phyloP scores from a whole-genome alignment of 495 filamentous ascomycete species.

The Annulohypoxylon moriforme region DNA sequence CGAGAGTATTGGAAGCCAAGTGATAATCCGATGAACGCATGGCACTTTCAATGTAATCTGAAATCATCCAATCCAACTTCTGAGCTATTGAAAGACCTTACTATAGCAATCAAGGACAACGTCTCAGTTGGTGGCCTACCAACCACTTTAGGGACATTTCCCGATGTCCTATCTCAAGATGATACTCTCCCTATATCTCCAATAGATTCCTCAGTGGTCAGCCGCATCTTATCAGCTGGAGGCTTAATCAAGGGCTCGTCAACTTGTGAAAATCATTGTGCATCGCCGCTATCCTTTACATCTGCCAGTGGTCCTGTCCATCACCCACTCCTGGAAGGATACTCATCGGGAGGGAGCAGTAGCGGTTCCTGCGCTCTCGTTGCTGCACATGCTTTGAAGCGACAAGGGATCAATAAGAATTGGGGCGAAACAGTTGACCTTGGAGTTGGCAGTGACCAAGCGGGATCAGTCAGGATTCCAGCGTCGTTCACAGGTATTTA shows the following conservation, averaged over 20 bases:
- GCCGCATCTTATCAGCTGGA: conserved; percentile 17
- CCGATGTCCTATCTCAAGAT: conserved; percentile 14
- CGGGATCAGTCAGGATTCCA: conserved; percentile 79
- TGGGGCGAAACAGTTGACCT: conserved; percentile 9
- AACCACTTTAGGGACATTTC: conserved; percentile 19
- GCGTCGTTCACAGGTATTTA: conserved; percentile 49
- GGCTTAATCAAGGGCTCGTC: conserved; percentile 17
- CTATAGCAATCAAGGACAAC: conserved; percentile 22
- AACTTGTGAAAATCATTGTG: conserved; percentile 25
- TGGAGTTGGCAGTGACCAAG: conserved; percentile 50
- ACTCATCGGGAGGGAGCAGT: conserved; percentile 17
- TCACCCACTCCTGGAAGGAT: conserved; percentile 22
- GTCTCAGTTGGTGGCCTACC: conserved; percentile 23
- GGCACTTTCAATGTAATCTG: conserved; percentile 48
- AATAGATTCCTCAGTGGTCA: conserved; percentile 19
- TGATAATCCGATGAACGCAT: conserved; percentile 50
- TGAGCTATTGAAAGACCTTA: conserved; percentile 1
- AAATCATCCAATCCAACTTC: conserved; percentile 33
- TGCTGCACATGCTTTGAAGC: conserved; percentile 12
- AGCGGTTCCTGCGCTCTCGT: conserved; percentile 24
- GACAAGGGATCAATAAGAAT: background rate
- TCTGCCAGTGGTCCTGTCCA: conserved; percentile 20
- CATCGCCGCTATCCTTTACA: conserved; percentile 21
- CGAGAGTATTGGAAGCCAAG: conserved; percentile 45
- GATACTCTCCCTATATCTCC: conserved; percentile 4